Conservation (phyloP, 176 grass and related monocot genomes). For the Saccharum spontaneum region DNA sequence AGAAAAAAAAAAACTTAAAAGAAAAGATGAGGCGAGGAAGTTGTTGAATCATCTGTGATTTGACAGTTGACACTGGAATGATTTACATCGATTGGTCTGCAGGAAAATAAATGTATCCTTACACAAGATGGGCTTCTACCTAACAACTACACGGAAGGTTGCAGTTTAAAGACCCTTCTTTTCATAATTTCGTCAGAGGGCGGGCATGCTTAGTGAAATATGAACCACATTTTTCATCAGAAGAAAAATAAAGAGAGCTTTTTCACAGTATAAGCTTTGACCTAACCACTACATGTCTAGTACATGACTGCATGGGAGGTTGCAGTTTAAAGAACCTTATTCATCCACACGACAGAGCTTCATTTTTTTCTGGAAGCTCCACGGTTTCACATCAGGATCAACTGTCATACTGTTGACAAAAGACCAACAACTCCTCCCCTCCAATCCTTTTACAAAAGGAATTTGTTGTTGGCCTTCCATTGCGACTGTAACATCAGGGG, state of each 20-base stretch:
- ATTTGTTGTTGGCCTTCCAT: background rate
- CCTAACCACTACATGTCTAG: background rate
- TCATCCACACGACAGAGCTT: background rate
- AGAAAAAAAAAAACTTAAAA: too few species aligned
- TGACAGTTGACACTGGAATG: too few species aligned
- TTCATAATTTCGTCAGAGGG: background rate
- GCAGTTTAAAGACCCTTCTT: conserved; percentile 3
- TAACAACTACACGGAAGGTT: background rate
- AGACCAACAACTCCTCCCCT: background rate
- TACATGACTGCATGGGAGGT: background rate
- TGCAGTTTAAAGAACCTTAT: conserved; percentile 17
- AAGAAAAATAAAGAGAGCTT: background rate
- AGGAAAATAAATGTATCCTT: background rate
- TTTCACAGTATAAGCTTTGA: background rate
- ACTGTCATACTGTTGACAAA: background rate
- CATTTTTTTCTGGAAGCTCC: background rate
- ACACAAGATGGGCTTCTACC: background rate
- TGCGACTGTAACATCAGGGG: conserved; percentile 13
- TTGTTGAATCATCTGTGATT: too few species aligned
- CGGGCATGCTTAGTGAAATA: background rate
- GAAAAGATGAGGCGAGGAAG: too few species aligned
- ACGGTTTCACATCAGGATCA: background rate
- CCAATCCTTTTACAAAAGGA: background rate
- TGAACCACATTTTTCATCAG: background rate
- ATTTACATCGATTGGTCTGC: background rate